phyloP scores from a whole-genome alignment of 2,329 filamentous ascomycete species.

The Botryosphaeria dothidea region DNA sequence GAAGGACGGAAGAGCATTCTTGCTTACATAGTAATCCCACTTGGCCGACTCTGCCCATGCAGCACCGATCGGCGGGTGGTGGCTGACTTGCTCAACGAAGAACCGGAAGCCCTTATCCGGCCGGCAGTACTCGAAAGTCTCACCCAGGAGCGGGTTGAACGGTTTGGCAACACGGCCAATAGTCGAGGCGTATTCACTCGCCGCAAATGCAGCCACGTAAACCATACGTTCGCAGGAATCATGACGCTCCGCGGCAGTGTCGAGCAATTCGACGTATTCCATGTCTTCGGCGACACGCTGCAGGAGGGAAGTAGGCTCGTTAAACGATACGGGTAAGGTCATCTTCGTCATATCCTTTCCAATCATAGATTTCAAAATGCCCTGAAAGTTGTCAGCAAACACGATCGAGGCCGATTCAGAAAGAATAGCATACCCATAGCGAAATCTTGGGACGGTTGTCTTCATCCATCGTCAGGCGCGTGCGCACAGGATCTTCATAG shows the following conservation, averaged over 20 bases:
- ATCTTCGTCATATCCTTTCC: slow-evolving; percentile 99
- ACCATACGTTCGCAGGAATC: slow-evolving; percentile 91
- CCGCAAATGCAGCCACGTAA: slow-evolving; percentile 93
- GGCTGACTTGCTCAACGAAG: slow-evolving; percentile 97
- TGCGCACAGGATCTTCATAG: slow-evolving; percentile 85
- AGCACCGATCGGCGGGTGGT: slow-evolving; percentile 92
- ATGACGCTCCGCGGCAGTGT: slow-evolving; percentile 78
- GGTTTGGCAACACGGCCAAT: slow-evolving; percentile 97
- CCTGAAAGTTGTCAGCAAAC: slow-evolving; percentile 53
- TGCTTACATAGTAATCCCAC: slow-evolving; percentile 82
- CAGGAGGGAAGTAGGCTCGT: slow-evolving; percentile 92
- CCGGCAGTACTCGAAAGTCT: slow-evolving; percentile 94
- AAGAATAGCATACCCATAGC: slow-evolving; percentile 73
- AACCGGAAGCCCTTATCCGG: slow-evolving; percentile 98
- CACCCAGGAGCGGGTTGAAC: slow-evolving; percentile 93
- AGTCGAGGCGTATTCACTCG: slow-evolving; percentile 94
- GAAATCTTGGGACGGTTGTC: slow-evolving; percentile 93
- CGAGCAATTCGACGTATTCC: slow-evolving; percentile 93
- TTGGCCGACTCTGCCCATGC: slow-evolving; percentile 88
- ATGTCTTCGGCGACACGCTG: slow-evolving; percentile 96
- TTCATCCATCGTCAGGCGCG: slow-evolving; percentile 80
- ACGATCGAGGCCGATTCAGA: background rate
- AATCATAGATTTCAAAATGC: slow-evolving; percentile 98
- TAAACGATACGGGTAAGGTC: slow-evolving; percentile 97
- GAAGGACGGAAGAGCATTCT: background rate